These are phyloP conservation scores for Metschnikowia vanudenii DNA, from an alignment of 805 yeast genomes.

Conservation along the genomic window DNA sequence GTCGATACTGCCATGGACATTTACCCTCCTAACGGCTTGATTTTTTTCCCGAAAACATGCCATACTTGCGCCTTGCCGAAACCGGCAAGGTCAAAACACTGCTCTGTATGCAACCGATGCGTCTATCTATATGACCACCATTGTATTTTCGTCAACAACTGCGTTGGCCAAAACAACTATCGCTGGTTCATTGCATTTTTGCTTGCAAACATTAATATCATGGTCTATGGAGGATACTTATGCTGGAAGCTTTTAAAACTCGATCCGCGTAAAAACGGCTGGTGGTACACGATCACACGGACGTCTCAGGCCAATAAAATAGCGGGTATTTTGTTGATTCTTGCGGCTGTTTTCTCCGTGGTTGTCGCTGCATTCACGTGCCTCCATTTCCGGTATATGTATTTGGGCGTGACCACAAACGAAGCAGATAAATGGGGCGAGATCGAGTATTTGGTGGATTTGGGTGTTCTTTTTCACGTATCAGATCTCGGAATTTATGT, in stretches of 20 bases:
- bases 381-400: slow-evolving; percentile 40
- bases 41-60: slow-evolving; percentile 51
- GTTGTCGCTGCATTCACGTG: slow-evolving; percentile 44
- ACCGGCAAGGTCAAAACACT: slow-evolving; percentile 67
- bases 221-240: slow-evolving; percentile 43
- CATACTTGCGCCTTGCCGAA: slow-evolving; percentile 45
- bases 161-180: slow-evolving; percentile 69
- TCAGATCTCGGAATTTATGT: slow-evolving; percentile 18
- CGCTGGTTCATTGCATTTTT: slow-evolving; percentile 59
- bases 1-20: slow-evolving; percentile 10
- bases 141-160: slow-evolving; percentile 67
- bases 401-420: slow-evolving; percentile 71
- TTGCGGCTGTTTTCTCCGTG: slow-evolving; percentile 44
- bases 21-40: slow-evolving; percentile 47
- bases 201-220: slow-evolving; percentile 36
- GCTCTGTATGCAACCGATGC: slow-evolving; percentile 58
- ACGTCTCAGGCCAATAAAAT: slow-evolving; percentile 35
- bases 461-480: slow-evolving; percentile 16
- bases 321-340: slow-evolving; percentile 43
- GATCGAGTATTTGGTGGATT: slow-evolving; percentile 37
- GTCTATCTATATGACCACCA: slow-evolving; percentile 55
- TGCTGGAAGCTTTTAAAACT: slow-evolving; percentile 25
- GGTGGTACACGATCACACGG: slow-evolving; percentile 23
- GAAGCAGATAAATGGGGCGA: slow-evolving; percentile 72
- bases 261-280: slow-evolving; percentile 10